Evolutionary conservation across 352 stramenopile genomes (phyloP).

Genomic region (Globisporangium orthogonon): DNA sequence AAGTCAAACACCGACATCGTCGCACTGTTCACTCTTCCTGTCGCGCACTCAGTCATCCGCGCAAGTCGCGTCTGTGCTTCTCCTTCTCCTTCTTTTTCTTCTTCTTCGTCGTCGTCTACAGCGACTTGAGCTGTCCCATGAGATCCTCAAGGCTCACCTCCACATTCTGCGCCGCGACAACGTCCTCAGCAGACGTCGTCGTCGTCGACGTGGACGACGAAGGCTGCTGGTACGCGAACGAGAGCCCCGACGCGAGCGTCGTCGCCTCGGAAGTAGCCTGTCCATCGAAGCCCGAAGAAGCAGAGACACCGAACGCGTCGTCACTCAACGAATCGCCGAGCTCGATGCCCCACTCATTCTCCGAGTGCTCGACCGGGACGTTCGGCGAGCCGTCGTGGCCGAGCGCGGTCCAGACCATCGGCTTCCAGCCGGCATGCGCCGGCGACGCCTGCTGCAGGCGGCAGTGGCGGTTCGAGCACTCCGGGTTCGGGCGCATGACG

Average conservation of each 20-base stretch:
- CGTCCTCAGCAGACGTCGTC: background rate
- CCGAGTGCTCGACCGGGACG: slow-evolving; percentile 44
- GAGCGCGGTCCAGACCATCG: slow-evolving; percentile 62
- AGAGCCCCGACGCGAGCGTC: slow-evolving; percentile 41
- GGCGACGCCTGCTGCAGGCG: slow-evolving; percentile 50
- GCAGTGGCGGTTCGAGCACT: slow-evolving; percentile 79
- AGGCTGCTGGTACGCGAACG: slow-evolving; percentile 50
- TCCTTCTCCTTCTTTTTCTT: too few species aligned
- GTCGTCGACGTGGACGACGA: slow-evolving; percentile 9
- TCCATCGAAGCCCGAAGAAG: background rate
- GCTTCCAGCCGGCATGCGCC: slow-evolving; percentile 48
- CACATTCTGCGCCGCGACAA: slow-evolving; percentile 15
- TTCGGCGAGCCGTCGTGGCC: slow-evolving; percentile 45
- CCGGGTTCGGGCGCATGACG: slow-evolving; percentile 77
- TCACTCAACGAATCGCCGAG: slow-evolving; percentile 15
- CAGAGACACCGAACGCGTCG: slow-evolving; percentile 4
- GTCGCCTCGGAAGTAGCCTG: slow-evolving; percentile 6
- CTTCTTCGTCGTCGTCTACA: slow-evolving; percentile 28
- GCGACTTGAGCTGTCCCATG: slow-evolving; percentile 72
- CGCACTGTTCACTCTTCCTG: background rate
- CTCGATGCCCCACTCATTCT: slow-evolving; percentile 89
- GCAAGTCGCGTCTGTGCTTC: too few species aligned
- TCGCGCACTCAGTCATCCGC: background rate
- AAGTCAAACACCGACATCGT: background rate
- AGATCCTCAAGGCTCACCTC: slow-evolving; percentile 71